These are phyloP conservation scores for Crithidia expoeki DNA, from an alignment of 208 protist genomes.

Conservation along the genomic window DNA sequence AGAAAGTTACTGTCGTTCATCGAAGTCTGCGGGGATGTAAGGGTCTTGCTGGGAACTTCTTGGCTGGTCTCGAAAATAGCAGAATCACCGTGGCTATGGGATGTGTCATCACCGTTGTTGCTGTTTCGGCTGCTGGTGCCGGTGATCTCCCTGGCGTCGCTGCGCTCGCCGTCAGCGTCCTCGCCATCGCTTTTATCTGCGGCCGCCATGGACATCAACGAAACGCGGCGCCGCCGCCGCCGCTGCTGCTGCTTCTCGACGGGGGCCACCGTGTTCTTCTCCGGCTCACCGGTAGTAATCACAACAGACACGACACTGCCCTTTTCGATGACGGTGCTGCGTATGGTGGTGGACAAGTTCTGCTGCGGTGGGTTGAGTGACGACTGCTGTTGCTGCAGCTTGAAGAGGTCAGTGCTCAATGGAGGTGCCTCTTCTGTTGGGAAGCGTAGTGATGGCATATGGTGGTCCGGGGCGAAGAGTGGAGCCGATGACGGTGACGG, in stretches of 20 bases:
- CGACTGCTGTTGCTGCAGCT: background rate
- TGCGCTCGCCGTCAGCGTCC: background rate
- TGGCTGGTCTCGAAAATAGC: too few species aligned
- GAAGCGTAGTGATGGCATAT: background rate
- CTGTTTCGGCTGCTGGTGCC: background rate
- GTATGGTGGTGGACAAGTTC: background rate
- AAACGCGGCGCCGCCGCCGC: background rate
- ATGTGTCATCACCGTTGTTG: background rate
- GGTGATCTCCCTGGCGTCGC: too few species aligned
- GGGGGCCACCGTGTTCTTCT: background rate
- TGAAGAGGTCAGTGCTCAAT: background rate
- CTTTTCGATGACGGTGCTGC: conserved; percentile 7
- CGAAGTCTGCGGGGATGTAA: conserved; percentile 3
- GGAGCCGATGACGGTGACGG: background rate
- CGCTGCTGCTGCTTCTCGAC: background rate
- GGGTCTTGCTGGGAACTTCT: background rate
- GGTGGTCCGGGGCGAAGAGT: conserved; percentile 7
- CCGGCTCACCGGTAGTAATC: background rate
- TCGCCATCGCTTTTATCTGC: background rate
- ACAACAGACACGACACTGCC: conserved; percentile 15
- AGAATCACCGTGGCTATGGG: too few species aligned
- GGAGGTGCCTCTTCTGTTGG: background rate
- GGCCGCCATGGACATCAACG: conserved; percentile 14
- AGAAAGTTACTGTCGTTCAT: background rate
- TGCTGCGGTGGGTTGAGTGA: background rate